Conservation (phyloP, 306 rosid species). For the Sophora flavescens region DNA sequence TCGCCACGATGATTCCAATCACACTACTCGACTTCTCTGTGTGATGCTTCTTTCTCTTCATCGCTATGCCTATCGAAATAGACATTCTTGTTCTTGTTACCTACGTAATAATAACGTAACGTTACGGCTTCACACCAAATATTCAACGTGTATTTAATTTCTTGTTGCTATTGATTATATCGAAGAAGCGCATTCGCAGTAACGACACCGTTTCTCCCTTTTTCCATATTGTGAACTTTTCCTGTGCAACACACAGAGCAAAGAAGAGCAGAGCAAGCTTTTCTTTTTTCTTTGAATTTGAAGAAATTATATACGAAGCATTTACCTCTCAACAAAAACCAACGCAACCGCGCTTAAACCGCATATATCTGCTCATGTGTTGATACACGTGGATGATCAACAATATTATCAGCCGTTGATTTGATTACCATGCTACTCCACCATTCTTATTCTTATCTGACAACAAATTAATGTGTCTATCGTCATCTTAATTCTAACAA, state of each 20-base stretch:
- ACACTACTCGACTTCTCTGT: constrained; percentile 34
- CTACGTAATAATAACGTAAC: background rate
- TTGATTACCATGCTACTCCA: background rate
- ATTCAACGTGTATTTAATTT: background rate
- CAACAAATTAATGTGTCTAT: too few species aligned
- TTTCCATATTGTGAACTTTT: constrained; percentile 12
- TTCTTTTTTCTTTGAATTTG: constrained; percentile 1
- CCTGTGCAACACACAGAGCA: background rate
- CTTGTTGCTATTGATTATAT: background rate
- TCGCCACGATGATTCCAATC: constrained; percentile 39
- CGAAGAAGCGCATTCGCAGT: background rate
- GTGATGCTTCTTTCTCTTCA: constrained; percentile 50
- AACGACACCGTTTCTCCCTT: constrained; percentile 19
- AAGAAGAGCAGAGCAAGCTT: background rate
- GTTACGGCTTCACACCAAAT: background rate
- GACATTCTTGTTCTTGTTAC: constrained; percentile 17
- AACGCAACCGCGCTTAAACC: constrained; percentile 40
- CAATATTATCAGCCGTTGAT: background rate
- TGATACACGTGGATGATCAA: constrained; percentile 7
- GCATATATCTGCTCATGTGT: constrained; percentile 31
- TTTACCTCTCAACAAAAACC: background rate
- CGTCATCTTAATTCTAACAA: too few species aligned
- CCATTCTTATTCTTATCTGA: background rate
- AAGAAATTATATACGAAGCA: too few species aligned
- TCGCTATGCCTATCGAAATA: background rate